These are phyloP conservation scores for Quambalaria eucalypti DNA, from an alignment of 1,284 basidiomycete genomes.

Conservation along the genomic window DNA sequence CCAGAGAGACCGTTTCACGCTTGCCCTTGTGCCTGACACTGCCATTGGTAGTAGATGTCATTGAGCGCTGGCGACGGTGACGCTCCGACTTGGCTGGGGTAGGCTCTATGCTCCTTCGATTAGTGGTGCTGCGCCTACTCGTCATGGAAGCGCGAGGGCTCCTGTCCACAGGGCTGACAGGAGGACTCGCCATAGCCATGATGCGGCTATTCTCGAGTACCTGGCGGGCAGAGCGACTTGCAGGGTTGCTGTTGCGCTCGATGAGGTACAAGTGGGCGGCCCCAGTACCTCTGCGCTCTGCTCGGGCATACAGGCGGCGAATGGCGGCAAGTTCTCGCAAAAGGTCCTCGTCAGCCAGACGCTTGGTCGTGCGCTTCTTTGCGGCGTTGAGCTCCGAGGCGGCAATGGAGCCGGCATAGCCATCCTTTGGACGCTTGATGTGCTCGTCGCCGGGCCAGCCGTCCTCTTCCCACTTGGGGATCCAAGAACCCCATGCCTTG, in stretches of 20 bases:
- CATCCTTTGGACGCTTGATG: conserved; percentile 12
- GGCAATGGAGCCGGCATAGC: neutral
- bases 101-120: neutral
- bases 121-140: neutral
- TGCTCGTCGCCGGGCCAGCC: conserved; percentile 35
- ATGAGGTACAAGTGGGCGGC: conserved; percentile 37
- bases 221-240: conserved; percentile 1
- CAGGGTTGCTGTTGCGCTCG: conserved; percentile 31
- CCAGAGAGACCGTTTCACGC: too few species aligned
- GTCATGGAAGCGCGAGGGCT: neutral
- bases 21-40: too few species aligned
- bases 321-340: conserved; percentile 35
- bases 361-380: conserved; percentile 3
- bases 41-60: too few species aligned
- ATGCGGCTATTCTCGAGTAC: neutral
- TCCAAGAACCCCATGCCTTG: conserved; percentile 41
- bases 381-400: neutral
- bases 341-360: conserved; percentile 34
- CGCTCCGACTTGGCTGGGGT: neutral
- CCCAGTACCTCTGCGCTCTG: conserved; percentile 17
- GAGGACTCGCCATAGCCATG: neutral
- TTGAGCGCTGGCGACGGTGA: too few species aligned
- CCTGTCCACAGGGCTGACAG: neutral
- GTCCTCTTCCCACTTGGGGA: conserved; percentile 31
- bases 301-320: conserved; percentile 6